Evolutionary conservation across 441 rosid species (phyloP), one percentile per base, ranked within the genome.

Genomic region (Geranium incanum): DNA sequence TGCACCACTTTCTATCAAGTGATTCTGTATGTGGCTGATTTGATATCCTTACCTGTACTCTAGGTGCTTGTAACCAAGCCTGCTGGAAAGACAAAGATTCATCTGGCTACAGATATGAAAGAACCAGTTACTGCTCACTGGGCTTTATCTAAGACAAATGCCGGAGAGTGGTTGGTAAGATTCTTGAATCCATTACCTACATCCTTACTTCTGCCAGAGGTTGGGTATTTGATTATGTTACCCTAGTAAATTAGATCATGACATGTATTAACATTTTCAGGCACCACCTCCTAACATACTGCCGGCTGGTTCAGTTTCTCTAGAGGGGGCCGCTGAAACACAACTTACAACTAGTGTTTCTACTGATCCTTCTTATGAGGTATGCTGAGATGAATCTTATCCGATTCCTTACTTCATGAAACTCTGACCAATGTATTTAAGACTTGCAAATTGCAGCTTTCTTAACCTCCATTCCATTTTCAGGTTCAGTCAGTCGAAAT

Each of bases 151-250:
- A 86, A 83, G n/a, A 62, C 36, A 76, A 84, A 77, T 18, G 83
- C 78, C 70, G 90, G 91, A 81, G 97, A 95, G 81, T 95, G 99
- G 99, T 76, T 80, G 97, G 99, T 95, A 86, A 88, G 95, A 71
- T 71, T 75, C 67, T 63, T 72, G 60, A 33, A 45, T 38, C 72
- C 69, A 52, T 70, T 69, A 70, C n/a, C 28, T 59, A 67, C 66
- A 43, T 37, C 16, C 3, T 23, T 72, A 15, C 71, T 71, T 63
- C 7, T 69, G 68, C 48, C 62, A 69, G 36, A 39, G 67, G 37
- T 73, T 37, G 36, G 74, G 72, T 70, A 57, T 71, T n/a, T 70
- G 45, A 72, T 75, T 80, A 48, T 70, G 18, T 71, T 63, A 68
- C 72, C 70, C 68, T 11, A 71, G 16, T 39, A 28, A 67, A 75